Conservation (phyloP, 148 eudicot genomes). For the Camellia japonica region DNA sequence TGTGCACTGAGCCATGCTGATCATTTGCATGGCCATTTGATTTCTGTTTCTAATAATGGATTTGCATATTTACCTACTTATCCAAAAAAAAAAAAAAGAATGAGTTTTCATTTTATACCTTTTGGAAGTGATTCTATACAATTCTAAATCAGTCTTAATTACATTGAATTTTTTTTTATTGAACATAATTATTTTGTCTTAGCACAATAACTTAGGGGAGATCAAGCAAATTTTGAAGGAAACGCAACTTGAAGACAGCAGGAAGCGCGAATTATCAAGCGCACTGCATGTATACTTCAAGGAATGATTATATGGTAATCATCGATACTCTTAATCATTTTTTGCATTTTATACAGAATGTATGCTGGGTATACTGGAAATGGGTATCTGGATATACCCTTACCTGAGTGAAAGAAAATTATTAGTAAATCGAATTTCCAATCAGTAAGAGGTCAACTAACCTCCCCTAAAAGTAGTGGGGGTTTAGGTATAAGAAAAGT, state of each 20-base stretch:
- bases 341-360: background rate
- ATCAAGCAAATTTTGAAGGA: slow-evolving; percentile 83
- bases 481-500: no score
- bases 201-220: slow-evolving; percentile 73
- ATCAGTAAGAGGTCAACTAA: background rate
- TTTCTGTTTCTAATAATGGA: background rate
- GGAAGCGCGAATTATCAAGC: slow-evolving; percentile 75
- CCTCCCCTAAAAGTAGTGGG: no score
- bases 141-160: background rate
- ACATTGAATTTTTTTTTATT: background rate
- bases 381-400: no score
- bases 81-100: no score
- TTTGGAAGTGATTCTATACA: background rate
- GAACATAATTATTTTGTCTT: slow-evolving; percentile 16
- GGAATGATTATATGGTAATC: slow-evolving; percentile 92
- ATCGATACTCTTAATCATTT: background rate
- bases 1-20: slow-evolving; percentile 20
- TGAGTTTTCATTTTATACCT: no score
- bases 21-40: background rate
- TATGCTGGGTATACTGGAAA: background rate
- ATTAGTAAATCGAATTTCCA: no score
- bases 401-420: background rate
- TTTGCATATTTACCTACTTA: slow-evolving; percentile 9
- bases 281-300: slow-evolving; percentile 84
- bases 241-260: slow-evolving; percentile 73